These are phyloP conservation scores for Citrus australasica DNA, from an alignment of 345 rosid species.

Conservation along the genomic window DNA sequence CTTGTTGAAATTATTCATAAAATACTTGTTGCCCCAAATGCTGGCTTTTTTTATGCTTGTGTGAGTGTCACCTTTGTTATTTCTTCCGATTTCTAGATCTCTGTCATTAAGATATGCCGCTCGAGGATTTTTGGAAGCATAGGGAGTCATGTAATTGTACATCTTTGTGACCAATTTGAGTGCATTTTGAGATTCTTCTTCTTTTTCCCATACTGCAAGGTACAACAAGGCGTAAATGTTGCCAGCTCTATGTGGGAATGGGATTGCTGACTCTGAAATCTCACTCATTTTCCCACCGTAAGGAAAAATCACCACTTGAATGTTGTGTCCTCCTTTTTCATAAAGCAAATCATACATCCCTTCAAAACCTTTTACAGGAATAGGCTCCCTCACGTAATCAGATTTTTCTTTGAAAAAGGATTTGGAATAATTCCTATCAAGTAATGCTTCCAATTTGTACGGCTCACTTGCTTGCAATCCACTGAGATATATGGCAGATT, in stretches of 20 bases:
- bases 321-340: neutral
- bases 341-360: neutral
- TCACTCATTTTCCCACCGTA: neutral
- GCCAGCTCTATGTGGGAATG: neutral
- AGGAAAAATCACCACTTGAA: neutral
- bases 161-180: neutral
- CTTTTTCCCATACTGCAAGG: neutral
- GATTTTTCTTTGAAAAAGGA: neutral
- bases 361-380: neutral
- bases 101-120: neutral
- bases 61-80: neutral
- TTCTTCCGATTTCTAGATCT: neutral
- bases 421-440: neutral
- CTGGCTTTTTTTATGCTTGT: neutral
- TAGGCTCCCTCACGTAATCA: neutral
- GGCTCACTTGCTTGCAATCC: neutral
- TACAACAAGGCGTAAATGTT: neutral
- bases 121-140: neutral
- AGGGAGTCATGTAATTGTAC: neutral
- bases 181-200: neutral
- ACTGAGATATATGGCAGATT: constrained; percentile 24
- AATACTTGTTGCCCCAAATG: neutral
- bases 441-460: neutral
- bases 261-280: neutral
- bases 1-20: neutral